Evolutionary conservation across 805 yeast species (phyloP).

Genomic region (Candida sonorensis): DNA sequence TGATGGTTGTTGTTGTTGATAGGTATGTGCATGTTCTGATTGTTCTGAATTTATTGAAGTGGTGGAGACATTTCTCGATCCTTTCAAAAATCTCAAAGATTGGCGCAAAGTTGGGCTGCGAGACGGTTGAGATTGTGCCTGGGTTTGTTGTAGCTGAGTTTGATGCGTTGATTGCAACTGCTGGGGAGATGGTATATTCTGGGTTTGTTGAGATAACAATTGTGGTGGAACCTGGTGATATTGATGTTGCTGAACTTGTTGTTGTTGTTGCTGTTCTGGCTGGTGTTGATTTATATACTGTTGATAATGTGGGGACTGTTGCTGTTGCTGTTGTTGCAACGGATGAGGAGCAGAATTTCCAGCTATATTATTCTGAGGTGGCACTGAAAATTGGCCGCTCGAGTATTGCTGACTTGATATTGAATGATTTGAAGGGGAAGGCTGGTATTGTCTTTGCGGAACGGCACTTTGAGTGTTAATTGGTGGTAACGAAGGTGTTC

Average conservation of each 20-base stretch:
- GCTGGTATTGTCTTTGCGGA: slow-evolving; percentile 14
- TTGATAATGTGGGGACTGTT: not conserved
- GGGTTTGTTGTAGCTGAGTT: slow-evolving; percentile 5
- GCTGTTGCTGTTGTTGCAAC: slow-evolving; percentile 1
- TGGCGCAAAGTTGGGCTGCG: slow-evolving; percentile 33
- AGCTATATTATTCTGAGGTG: too few relatives aligned
- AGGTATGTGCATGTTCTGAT: slow-evolving; percentile 5
- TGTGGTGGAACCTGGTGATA: slow-evolving; percentile 2
- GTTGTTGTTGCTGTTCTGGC: slow-evolving; percentile 3
- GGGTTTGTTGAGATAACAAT: too few relatives aligned
- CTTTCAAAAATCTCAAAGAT: slow-evolving; percentile 29
- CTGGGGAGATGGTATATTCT: slow-evolving; percentile 6
- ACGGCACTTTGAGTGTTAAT: slow-evolving; percentile 18
- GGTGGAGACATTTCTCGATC: slow-evolving; percentile 20
- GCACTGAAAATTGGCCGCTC: too few relatives aligned
- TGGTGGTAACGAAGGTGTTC: slow-evolving; percentile 18
- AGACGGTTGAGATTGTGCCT: slow-evolving; percentile 9
- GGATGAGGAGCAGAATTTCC: not conserved
- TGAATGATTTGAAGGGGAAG: slow-evolving; percentile 2
- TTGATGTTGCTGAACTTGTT: slow-evolving; percentile 2
- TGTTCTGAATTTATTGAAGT: slow-evolving; percentile 16
- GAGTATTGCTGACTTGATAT: too few relatives aligned
- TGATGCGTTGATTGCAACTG: slow-evolving; percentile 7
- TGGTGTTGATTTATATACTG: slow-evolving; percentile 1
- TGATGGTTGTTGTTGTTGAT: too few relatives aligned